Base-by-base conservation (phyloP, 805 yeast species). In the Spathaspora arborariae region DNA sequence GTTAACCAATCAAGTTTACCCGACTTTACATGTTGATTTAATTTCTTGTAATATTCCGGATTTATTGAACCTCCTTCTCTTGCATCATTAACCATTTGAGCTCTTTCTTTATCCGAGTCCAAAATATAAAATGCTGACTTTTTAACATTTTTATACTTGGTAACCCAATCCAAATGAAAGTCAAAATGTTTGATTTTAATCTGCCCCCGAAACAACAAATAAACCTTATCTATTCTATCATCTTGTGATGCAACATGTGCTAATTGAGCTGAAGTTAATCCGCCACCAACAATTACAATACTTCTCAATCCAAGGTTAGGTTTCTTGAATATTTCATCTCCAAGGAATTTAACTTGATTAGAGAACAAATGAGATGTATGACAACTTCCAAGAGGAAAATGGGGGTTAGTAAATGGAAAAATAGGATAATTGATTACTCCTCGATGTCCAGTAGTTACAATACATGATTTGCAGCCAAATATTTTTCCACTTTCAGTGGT, bases 91-190 rank as follows among this genome's bases (percentile, higher is more conserved):
- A 73, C 69, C 68, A 71, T 70, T 13, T 72, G 58, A 15, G 52
- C 55, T 22, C 76, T 53, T 45, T 73, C 78, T 38, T 68, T 64
- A 45, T 74, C 77, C 1, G 73, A 63, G 39, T 72, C 76, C 45
- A 58, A 57, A 52, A 70, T 66, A 59, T 73, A 74, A 41, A 69
- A 70, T 1, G 74, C 66, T 2, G 75, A 66, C 48, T 72, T 73
- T 55, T 70, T 67, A 20, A 67, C 70, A 47, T 72, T 74, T 48
- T 68, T 68, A 55, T 72, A 74, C 50, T 74, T 74, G n/a, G 78
- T 70, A 15, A 74, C 78, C 78, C 78, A 74, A 46, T 74, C 78
- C 41, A 74, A 57, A 49, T 72, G 76, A 50, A 74, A 73, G 47
- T 74, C 78, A 57, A 74, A 74, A 49, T 74, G 78, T 54, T 74